A percentile compares a stretch with the other conserved stretches of the same genome.
Evolutionary conservation across 805 yeast species (phyloP).

Genomic region (Yarrowia sp.): DNA sequence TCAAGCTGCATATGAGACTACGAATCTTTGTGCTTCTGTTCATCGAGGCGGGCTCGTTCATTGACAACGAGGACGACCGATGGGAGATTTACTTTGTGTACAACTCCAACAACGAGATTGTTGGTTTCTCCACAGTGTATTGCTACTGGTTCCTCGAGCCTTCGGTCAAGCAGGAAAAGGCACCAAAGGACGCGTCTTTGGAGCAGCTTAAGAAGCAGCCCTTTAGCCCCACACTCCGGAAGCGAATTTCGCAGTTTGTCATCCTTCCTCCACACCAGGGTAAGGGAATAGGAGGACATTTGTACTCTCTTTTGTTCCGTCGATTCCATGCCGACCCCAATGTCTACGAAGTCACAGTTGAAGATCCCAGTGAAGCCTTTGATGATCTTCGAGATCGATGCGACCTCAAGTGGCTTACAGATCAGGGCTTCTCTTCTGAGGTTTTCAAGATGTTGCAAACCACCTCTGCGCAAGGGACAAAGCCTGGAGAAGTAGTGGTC

Average conservation of each 20-base stretch:
- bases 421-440: slow-evolving; percentile 23
- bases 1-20: slow-evolving; percentile 60
- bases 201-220: slow-evolving; percentile 36
- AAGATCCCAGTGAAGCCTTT: slow-evolving; percentile 90
- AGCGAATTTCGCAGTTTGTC: slow-evolving; percentile 83
- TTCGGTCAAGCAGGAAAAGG: slow-evolving; percentile 27
- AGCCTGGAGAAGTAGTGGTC: slow-evolving; percentile 25
- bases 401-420: slow-evolving; percentile 56
- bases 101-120: slow-evolving; percentile 47
- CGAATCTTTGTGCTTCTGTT: slow-evolving; percentile 78
- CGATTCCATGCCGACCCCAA: slow-evolving; percentile 52
- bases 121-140: slow-evolving; percentile 82
- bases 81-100: slow-evolving; percentile 76
- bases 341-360: slow-evolving; percentile 76
- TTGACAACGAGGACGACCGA: slow-evolving; percentile 66
- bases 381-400: slow-evolving; percentile 85
- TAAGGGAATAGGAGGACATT: slow-evolving; percentile 57
- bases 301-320: slow-evolving; percentile 57
- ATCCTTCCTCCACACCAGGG: slow-evolving; percentile 82
- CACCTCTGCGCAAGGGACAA: slow-evolving; percentile 30
- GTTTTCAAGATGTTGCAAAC: slow-evolving; percentile 33
- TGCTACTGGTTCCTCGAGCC: slow-evolving; percentile 69
- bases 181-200: slow-evolving; percentile 43
- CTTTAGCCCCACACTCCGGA: slow-evolving; percentile 42
- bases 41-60: slow-evolving; percentile 91